Base-by-base conservation (phyloP, 768 basidiomycete genomes). In the Lactifluus volemus region DNA sequence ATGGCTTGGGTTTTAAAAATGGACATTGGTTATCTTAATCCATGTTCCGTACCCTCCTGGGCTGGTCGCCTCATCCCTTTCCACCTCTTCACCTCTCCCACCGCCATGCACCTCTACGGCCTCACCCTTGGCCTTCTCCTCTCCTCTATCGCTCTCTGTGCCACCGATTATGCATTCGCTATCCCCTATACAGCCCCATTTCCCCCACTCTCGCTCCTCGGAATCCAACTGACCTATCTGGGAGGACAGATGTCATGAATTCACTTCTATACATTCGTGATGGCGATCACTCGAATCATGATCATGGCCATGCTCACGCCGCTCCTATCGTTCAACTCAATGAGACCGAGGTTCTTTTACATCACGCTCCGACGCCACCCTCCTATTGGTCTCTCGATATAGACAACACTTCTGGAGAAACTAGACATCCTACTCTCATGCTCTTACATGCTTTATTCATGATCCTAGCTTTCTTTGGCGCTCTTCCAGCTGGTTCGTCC, bases 341-440 rank as follows among this genome's bases (percentile, higher is more conserved):
- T 71, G 93, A 94, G 70, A 87, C 88, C 0, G 83, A 87, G 56
- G 74, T 93, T 51, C 75, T 82, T 36, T 70, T 81, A 65, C 73
- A 75, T 58, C 91, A 94, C 70, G 70, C 76, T 0, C 84, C 85
- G 0, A 88, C 86, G 0, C 89, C 89, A 0, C 83, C 85, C 0
- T 92, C 91, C 2, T 96, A 92, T 72, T 92, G 84, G 72, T 84
- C 88, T 14, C 80, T 87, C 65, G 93, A 95, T 71, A 80, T 85
- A 70, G 84, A 79, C 52, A 71, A 69, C 7, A 80, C 77, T 58
- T 69, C 72, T 9, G 72, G 72, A 21, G 72, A 75, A 34, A 63
- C 73, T 29, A 78, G 83, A 41, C 80, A 86, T 70, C 84, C 85
- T n/a, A 80, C 78, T 14, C 73, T 93, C 60, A 90, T 95, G 77